Base-by-base conservation (phyloP, 768 basidiomycete species). In the Rhizopogon vesiculosus region DNA sequence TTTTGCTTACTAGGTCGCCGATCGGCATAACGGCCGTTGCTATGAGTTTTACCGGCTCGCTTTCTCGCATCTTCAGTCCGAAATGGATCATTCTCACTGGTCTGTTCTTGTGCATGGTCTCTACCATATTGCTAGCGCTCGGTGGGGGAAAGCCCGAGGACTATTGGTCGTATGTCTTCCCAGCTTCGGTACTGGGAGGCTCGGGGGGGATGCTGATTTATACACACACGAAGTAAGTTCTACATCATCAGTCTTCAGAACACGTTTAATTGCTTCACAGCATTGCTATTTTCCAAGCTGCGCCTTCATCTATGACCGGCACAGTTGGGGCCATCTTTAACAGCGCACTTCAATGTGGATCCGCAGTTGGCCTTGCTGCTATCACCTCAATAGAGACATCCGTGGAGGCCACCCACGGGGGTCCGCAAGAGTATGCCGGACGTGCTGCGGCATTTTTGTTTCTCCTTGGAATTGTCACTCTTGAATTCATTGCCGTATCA, bases 291-390 rank as follows among this genome's bases (percentile, higher is more conserved):
- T 76, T 84, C 66, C 74, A 71, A 56, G 73, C 73, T 39, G 75
- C 74, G 5, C 81, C 81, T 5, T 56, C 76, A 7, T 69, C 71
- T n/a, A 76, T 79, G 62, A 73, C 80, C 4, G 82, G 83, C 41
- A 78, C 76, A 5, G 74, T 82, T 15, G 79, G 79, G 18, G 83
- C 82, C 15, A 76, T 84, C 41, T 81, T 81, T 70, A 81, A 80
- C 55, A 73, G 75, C 22, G 77, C 78, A 10, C 73, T 82, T 1
- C 79, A 84, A 63, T 68, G 80, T 55, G 80, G 81, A 35, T 74
- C 74, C 9, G 82, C 83, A 6, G 68, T 79, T 19, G 80, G 79
- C 18, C 66, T 79, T 33, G 78, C 83, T 13, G 72, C 73, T 25
- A 72, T 81, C 25, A 75, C 65, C 33, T 76, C 79, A 16, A 81